Conservation (phyloP, 495 filamentous ascomycete genomes). For the Penicillium egyptiacum region DNA sequence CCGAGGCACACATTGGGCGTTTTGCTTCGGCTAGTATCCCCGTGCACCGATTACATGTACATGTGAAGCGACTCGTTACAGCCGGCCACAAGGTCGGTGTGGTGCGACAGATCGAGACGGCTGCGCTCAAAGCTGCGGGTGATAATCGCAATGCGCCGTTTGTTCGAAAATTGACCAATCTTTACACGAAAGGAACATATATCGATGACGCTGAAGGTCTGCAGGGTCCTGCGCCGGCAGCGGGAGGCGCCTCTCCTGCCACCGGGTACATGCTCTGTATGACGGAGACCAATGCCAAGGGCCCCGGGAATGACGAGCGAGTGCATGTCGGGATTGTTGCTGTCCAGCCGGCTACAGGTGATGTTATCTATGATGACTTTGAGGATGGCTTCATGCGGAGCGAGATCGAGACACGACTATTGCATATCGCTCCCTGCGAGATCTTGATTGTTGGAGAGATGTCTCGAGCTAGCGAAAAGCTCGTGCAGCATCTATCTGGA, state of each 20-base stretch:
- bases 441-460: conserved; percentile 93
- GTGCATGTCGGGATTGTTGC: conserved; percentile 91
- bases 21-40: conserved; percentile 97
- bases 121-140: conserved; percentile 93
- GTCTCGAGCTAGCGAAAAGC: conserved; percentile 89
- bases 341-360: conserved; percentile 92
- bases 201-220: conserved; percentile 91
- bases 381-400: conserved; percentile 98
- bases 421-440: conserved; percentile 96
- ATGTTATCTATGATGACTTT: conserved; percentile 95
- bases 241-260: conserved; percentile 60
- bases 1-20: conserved; percentile 87
- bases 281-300: conserved; percentile 83
- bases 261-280: conserved; percentile 93
- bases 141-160: conserved; percentile 95
- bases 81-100: conserved; percentile 96
- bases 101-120: conserved; percentile 94
- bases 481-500: conserved; percentile 85
- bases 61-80: conserved; percentile 88
- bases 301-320: conserved; percentile 87
- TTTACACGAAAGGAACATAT: conserved; percentile 98
- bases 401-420: conserved; percentile 88
- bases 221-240: conserved; percentile 49
- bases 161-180: conserved; percentile 86
- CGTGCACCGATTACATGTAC: conserved; percentile 86